Evolutionary conservation across 192 early-diverging fungal genomes (phyloP).

Genomic region (Neocallimastix lanati): DNA sequence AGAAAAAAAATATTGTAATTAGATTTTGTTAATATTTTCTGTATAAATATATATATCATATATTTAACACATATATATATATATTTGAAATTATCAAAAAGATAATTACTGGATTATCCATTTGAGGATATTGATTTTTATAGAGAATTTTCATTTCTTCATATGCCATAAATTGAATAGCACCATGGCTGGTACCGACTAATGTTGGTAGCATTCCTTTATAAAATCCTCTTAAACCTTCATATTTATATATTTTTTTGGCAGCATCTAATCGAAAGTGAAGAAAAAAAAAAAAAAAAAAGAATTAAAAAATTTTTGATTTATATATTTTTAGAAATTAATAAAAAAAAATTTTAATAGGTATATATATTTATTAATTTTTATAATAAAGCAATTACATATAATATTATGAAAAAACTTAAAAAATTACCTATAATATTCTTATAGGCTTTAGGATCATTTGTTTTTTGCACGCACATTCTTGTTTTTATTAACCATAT

Average conservation of each 20-base stretch:
- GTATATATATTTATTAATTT: too few species aligned
- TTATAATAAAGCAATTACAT: too few species aligned
- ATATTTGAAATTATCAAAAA: too few species aligned
- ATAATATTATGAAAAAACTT: too few species aligned
- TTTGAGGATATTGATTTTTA: not conserved
- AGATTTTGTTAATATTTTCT: too few species aligned
- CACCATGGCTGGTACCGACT: slow-evolving; percentile 88
- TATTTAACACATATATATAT: too few species aligned
- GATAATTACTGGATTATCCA: not conserved
- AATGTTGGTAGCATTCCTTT: slow-evolving; percentile 70
- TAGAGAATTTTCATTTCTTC: slow-evolving; percentile 70
- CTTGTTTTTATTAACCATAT: not conserved
- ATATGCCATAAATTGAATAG: slow-evolving; percentile 95
- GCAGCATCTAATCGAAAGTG: slow-evolving; percentile 44
- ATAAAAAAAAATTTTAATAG: too few species aligned
- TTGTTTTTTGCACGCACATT: not conserved
- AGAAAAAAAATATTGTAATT: too few species aligned
- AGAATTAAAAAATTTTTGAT: too few species aligned
- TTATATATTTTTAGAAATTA: too few species aligned
- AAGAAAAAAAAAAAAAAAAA: too few species aligned
- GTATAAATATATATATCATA: too few species aligned
- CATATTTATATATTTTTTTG: slow-evolving; percentile 28
- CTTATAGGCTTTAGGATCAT: slow-evolving; percentile 20
- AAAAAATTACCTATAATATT: slow-evolving; percentile 9
- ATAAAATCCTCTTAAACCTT: slow-evolving; percentile 58